Conservation (phyloP, 2,329 filamentous ascomycete genomes). For the Aurifilum marmelostoma region DNA sequence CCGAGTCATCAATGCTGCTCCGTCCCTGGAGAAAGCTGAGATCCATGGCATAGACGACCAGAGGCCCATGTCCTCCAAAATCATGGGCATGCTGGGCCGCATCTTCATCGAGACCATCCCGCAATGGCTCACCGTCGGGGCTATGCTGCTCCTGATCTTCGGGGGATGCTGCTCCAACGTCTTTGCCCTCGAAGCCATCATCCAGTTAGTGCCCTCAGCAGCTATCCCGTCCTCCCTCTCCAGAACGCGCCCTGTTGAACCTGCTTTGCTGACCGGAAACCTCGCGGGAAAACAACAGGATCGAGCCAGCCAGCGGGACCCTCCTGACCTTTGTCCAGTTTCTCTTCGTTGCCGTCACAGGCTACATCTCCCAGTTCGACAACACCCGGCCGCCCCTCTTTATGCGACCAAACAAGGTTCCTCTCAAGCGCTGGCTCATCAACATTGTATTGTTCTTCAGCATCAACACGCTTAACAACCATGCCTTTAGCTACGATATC, state of each 20-base stretch:
- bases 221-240: not conserved
- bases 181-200: slow-evolving; percentile 93
- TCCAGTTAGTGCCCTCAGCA: slow-evolving; percentile 68
- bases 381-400: slow-evolving; percentile 69
- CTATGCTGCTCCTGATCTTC: slow-evolving; percentile 86
- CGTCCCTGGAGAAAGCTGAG: slow-evolving; percentile 57
- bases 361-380: slow-evolving; percentile 77
- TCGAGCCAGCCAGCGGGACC: slow-evolving; percentile 82
- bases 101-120: slow-evolving; percentile 63
- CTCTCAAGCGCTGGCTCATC: slow-evolving; percentile 80
- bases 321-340: slow-evolving; percentile 91
- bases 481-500: slow-evolving; percentile 95
- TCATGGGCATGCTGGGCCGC: slow-evolving; percentile 54
- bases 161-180: slow-evolving; percentile 74
- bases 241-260: slow-evolving; percentile 10
- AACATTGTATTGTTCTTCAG: slow-evolving; percentile 90
- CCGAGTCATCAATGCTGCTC: slow-evolving; percentile 58
- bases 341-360: slow-evolving; percentile 77
- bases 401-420: slow-evolving; percentile 76
- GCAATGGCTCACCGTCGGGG: slow-evolving; percentile 63
- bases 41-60: slow-evolving; percentile 59
- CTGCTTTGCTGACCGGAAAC: slow-evolving; percentile 29
- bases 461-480: slow-evolving; percentile 96
- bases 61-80: slow-evolving; percentile 52
- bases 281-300: slow-evolving; percentile 55